phyloP scores from a whole-genome alignment of 2,329 filamentous ascomycete species.

The Fusarium tuaranense region DNA sequence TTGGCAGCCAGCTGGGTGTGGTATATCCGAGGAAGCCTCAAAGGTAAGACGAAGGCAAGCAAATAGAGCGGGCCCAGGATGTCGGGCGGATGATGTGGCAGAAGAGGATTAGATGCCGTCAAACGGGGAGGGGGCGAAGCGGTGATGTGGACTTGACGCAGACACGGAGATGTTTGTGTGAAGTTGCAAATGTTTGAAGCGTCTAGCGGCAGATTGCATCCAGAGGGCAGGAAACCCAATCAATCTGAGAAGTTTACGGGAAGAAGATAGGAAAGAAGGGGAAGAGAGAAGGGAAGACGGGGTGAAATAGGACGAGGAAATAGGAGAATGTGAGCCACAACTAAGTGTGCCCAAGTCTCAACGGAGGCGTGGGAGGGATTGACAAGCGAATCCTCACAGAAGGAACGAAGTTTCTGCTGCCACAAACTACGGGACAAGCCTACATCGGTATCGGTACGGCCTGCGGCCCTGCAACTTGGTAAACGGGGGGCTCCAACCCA shows the following conservation, averaged over 20 bases:
- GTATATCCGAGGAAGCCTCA: constrained; percentile 35
- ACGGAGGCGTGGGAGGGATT: constrained; percentile 33
- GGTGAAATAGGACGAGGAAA: constrained; percentile 14
- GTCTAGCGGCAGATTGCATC: constrained; percentile 21
- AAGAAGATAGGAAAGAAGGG: constrained; percentile 4
- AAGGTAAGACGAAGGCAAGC: constrained; percentile 38
- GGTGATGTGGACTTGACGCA: constrained; percentile 33
- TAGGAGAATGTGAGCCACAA: constrained; percentile 36
- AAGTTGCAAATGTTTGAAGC: constrained; percentile 25
- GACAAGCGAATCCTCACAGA: constrained; percentile 42
- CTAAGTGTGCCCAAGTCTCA: constrained; percentile 27
- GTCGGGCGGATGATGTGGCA: constrained; percentile 45
- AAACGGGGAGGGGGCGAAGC: constrained; percentile 24
- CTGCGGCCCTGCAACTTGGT: constrained; percentile 32
- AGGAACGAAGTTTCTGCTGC: constrained; percentile 42
- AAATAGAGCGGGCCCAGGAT: constrained; percentile 29
- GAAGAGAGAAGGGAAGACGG: constrained; percentile 3
- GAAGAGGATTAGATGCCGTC: constrained; percentile 43
- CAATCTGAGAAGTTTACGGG: constrained; percentile 13
- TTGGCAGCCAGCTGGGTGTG: constrained; percentile 29
- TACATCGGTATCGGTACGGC: constrained; percentile 16
- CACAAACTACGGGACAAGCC: constrained; percentile 38
- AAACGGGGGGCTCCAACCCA: constrained; percentile 34
- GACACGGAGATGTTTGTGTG: constrained; percentile 30
- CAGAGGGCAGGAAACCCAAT: constrained; percentile 9